A percentile compares a stretch with the other conserved stretches of the same genome.
Evolutionary conservation across 805 yeast genomes (phyloP).

Genomic region (Teunomyces panamensis): DNA sequence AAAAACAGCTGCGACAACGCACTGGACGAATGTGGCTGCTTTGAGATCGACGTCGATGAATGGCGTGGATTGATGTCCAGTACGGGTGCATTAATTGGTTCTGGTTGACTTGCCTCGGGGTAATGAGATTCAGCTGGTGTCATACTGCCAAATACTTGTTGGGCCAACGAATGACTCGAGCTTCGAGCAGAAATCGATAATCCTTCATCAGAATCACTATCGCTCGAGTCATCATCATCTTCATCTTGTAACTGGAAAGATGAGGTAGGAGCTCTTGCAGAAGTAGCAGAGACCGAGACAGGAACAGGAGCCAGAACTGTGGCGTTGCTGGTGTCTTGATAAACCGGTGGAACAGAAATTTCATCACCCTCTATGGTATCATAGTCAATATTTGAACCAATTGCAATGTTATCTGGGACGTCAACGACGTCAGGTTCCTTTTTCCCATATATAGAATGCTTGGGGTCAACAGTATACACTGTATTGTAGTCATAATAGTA

Average conservation of each 20-base stretch:
- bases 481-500: constrained; percentile 78
- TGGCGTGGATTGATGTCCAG: constrained; percentile 32
- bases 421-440: constrained; percentile 41
- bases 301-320: neutral
- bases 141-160: constrained; percentile 32
- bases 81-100: constrained; percentile 26
- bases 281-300: constrained; percentile 3
- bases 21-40: constrained; percentile 41
- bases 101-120: constrained; percentile 18
- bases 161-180: constrained; percentile 43
- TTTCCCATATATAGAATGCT: constrained; percentile 36
- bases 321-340: constrained; percentile 8
- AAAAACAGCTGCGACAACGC: constrained; percentile 40
- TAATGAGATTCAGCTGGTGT: constrained; percentile 18
- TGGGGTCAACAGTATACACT: constrained; percentile 58
- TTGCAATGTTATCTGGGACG: constrained; percentile 43
- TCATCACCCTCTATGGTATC: constrained; percentile 31
- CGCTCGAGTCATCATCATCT: constrained; percentile 14
- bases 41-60: constrained; percentile 34
- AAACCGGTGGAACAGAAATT: constrained; percentile 11
- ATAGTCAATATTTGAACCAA: constrained; percentile 40
- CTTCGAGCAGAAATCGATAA: constrained; percentile 37
- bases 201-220: constrained; percentile 27
- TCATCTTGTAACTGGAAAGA: constrained; percentile 13
- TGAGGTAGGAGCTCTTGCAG: neutral